Base-by-base conservation (phyloP, 78 protist genomes). In the Thecamonas trahens region DNA sequence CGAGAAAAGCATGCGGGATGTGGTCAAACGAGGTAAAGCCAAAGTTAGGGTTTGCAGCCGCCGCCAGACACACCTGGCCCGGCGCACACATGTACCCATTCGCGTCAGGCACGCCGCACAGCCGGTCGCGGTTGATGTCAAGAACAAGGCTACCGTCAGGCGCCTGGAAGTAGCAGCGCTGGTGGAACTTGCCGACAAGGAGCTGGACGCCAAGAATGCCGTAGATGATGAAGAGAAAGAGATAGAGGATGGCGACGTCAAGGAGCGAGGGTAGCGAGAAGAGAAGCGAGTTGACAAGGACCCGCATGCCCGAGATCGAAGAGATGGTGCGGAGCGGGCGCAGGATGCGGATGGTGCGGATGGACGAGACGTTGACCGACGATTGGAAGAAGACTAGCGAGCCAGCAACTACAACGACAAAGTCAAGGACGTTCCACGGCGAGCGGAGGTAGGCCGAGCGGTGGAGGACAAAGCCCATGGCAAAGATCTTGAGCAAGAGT, bases 21-120 rank as follows among this genome's bases (percentile, higher is more conserved):
- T 62, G 18, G 82, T 82, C 87, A 11, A 63, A 82, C 37, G 1
- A 2, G 24, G 44, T 59, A 42, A 38, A 5, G 47, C 72, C 80
- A 59, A 1, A 67, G 31, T 60, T 61, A 4, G 84, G 84, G 20
- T 49, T 66, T 47, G 26, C 4, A 18, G n/a, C n/a, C n/a, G n/a
- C n/a, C n/a, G n/a, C n/a, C n/a, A n/a, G n/a, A n/a, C n/a, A n/a
- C n/a, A n/a, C n/a, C n/a, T n/a, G n/a, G n/a, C n/a, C n/a, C n/a
- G n/a, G n/a, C n/a, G n/a, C n/a, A n/a, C n/a, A n/a, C n/a, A n/a
- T n/a, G n/a, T n/a, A n/a, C n/a, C n/a, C n/a, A n/a, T n/a, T n/a
- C n/a, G n/a, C n/a, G n/a, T n/a, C n/a, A n/a, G n/a, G n/a, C n/a
- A n/a, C n/a, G n/a, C n/a, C n/a, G n/a, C n/a, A n/a, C n/a, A 35